phyloP scores from a whole-genome alignment of 805 yeast genomes.

The Maudiozyma bulderi region DNA sequence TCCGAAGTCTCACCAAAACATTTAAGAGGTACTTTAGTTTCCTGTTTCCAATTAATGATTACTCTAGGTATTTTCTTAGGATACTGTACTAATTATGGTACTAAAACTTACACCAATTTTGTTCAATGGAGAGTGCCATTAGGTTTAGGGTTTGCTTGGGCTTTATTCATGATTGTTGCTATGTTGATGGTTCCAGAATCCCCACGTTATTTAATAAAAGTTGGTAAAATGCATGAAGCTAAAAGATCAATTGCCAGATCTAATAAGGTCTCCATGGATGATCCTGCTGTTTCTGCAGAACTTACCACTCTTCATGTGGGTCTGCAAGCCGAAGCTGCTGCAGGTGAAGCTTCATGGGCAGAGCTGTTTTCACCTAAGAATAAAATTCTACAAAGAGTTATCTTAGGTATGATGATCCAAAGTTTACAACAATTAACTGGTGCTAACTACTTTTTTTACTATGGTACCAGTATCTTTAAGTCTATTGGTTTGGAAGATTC shows the following conservation, averaged over 20 bases:
- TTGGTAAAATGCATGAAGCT: constrained; percentile 51
- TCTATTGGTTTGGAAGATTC: constrained; percentile 54
- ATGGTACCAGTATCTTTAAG: constrained; percentile 53
- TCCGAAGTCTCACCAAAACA: constrained; percentile 34
- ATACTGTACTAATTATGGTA: constrained; percentile 66
- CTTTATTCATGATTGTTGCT: constrained; percentile 31
- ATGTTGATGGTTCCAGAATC: constrained; percentile 60
- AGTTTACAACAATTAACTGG: constrained; percentile 63
- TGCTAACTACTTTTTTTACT: constrained; percentile 58
- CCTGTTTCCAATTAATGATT: constrained; percentile 61
- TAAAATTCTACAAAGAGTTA: constrained; percentile 39
- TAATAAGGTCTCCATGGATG: constrained; percentile 46
- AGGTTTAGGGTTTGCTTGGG: constrained; percentile 46
- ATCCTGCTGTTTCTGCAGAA: constrained; percentile 48
- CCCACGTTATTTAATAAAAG: constrained; percentile 55
- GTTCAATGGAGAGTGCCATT: constrained; percentile 72
- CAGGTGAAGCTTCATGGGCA: constrained; percentile 58
- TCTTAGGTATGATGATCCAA: constrained; percentile 48
- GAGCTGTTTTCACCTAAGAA: constrained; percentile 62
- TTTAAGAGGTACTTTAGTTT: constrained; percentile 63
- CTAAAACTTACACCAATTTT: constrained; percentile 27
- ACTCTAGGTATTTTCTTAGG: constrained; percentile 72
- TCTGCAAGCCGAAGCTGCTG: constrained; percentile 48
- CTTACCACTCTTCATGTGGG: constrained; percentile 49
- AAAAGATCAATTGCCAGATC: constrained; percentile 48